Percentiles rank a stretch among this genome's conserved stretches.
Conservation (phyloP, 2,329 filamentous ascomycete genomes). For the Nannizzia gypsea region DNA sequence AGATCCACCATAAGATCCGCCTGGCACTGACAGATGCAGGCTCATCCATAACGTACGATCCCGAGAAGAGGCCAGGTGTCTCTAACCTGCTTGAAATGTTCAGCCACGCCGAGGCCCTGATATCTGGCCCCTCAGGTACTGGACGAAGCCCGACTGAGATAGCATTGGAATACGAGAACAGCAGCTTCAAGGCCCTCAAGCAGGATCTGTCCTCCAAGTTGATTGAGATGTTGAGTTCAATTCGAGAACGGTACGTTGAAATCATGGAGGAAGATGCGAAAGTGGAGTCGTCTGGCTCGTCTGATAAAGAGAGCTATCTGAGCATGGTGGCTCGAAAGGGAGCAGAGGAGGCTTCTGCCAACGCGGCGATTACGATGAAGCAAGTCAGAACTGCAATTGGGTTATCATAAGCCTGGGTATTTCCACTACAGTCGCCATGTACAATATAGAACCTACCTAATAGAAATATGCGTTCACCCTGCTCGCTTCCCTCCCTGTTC, state of each 20-base stretch:
- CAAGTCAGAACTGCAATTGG: constrained; percentile 13
- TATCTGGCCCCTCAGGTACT: constrained; percentile 13
- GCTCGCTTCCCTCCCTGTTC: too few relatives aligned
- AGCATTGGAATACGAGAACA: constrained; percentile 33
- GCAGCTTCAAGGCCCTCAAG: constrained; percentile 51
- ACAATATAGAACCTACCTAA: background rate
- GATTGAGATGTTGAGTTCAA: constrained; percentile 20
- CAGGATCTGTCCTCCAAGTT: constrained; percentile 44
- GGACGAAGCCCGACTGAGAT: constrained; percentile 33
- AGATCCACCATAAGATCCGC: constrained; percentile 59
- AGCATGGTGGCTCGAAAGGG: constrained; percentile 13
- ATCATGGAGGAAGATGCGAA: constrained; percentile 10
- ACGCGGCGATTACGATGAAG: constrained; percentile 13
- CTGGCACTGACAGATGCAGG: constrained; percentile 65
- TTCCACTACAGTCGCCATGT: background rate
- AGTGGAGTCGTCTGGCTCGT: background rate
- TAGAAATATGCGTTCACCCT: background rate
- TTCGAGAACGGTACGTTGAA: constrained; percentile 23
- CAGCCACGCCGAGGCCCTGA: constrained; percentile 48
- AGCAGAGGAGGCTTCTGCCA: constrained; percentile 9
- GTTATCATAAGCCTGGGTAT: background rate
- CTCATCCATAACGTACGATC: constrained; percentile 59
- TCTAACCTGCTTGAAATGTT: constrained; percentile 76
- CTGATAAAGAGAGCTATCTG: constrained; percentile 6
- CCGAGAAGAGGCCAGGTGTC: constrained; percentile 59